Evolutionary conservation across 768 basidiomycete species (phyloP).

Genomic region (Tulasnella sp.): DNA sequence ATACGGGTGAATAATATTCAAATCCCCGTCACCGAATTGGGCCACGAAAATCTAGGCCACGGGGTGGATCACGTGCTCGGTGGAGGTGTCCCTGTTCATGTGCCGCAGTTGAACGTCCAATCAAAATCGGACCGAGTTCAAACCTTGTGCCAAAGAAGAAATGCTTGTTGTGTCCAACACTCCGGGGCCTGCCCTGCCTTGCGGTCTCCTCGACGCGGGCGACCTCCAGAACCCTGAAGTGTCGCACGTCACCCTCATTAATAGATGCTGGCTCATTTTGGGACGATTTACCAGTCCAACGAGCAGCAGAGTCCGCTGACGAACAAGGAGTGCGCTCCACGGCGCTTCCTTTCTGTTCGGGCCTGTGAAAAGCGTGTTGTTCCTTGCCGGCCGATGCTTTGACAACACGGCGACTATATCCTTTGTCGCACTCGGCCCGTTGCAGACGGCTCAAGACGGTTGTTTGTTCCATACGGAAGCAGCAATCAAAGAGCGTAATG

Average conservation of each 20-base stretch:
- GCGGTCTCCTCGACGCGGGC: not conserved
- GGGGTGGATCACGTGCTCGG: not conserved
- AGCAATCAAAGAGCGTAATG: not conserved
- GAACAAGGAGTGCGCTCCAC: not conserved
- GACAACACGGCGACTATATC: not conserved
- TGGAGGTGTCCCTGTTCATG: not conserved
- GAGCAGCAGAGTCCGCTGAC: not conserved
- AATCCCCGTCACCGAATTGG: too few relatives aligned
- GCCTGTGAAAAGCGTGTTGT: not conserved
- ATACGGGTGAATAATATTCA: too few relatives aligned
- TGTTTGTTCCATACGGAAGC: not conserved
- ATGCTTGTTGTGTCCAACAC: not conserved
- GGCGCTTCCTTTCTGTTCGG: not conserved
- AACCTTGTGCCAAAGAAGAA: not conserved
- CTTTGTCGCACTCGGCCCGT: not conserved
- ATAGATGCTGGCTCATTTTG: not conserved
- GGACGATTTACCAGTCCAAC: not conserved
- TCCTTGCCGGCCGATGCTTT: too few relatives aligned
- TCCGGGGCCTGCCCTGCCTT: not conserved
- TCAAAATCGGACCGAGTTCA: not conserved
- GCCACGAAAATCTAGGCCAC: too few relatives aligned
- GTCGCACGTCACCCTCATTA: not conserved
- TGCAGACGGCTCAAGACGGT: not conserved
- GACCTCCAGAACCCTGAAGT: not conserved
- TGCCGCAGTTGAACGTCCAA: not conserved